Conservation (phyloP, 345 rosid genomes). For the Aurinia saxatilis region DNA sequence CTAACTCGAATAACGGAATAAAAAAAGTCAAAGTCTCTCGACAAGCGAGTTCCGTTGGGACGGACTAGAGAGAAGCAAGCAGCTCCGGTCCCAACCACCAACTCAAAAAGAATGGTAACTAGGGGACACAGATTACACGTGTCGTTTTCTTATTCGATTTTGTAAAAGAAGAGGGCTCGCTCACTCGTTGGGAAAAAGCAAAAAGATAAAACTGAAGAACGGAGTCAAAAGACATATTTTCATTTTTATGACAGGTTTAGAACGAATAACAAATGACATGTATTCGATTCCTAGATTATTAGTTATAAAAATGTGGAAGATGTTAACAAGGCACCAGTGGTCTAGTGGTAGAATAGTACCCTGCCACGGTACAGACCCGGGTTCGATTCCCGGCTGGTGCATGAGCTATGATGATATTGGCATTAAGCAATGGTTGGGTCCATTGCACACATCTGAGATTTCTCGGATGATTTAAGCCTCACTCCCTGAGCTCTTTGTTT, state of each 20-base stretch:
- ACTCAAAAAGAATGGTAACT: background rate
- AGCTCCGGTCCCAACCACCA: background rate
- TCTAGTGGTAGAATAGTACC: constrained; percentile 54
- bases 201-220: background rate
- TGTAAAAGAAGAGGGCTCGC: too few species aligned
- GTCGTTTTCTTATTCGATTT: background rate
- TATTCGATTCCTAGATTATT: too few species aligned
- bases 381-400: constrained; percentile 83
- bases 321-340: constrained; percentile 28
- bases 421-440: constrained; percentile 4
- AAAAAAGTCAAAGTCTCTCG: constrained; percentile 20
- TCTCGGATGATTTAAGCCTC: too few species aligned
- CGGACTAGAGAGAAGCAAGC: background rate
- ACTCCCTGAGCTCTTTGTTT: too few species aligned
- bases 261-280: too few species aligned
- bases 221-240: background rate
- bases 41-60: constrained; percentile 7
- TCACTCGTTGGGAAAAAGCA: too few species aligned
- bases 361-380: constrained; percentile 74
- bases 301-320: too few species aligned
- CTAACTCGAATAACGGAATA: constrained; percentile 2
- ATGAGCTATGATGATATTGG: constrained; percentile 11
- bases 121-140: background rate
- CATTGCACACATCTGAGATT: background rate
- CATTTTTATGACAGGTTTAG: too few species aligned